Conservation (phyloP, 108 stramenopile genomes). For the Fragilaria crotonensis region DNA sequence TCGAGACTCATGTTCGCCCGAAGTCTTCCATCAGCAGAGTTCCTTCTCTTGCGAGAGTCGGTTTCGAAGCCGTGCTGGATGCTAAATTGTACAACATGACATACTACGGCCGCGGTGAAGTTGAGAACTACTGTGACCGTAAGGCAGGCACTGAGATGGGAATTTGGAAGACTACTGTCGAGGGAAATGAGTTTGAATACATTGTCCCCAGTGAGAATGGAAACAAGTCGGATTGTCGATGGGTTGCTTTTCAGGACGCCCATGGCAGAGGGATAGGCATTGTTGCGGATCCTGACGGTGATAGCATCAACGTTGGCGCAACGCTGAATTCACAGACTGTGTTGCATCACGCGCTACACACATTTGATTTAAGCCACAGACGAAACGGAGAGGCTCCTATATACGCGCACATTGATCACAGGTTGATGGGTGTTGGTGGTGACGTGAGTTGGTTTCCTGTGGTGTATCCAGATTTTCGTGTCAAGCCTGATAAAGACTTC, state of each 20-base stretch:
- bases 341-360: slow-evolving; percentile 38
- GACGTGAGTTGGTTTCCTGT: slow-evolving; percentile 49
- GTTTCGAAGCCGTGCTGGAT: slow-evolving; percentile 38
- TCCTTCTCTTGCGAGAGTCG: slow-evolving; percentile 56
- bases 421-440: slow-evolving; percentile 50
- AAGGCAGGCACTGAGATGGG: slow-evolving; percentile 30
- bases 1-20: neutral
- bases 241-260: slow-evolving; percentile 18
- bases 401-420: slow-evolving; percentile 40
- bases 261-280: slow-evolving; percentile 16
- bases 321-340: slow-evolving; percentile 26
- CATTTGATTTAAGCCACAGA: slow-evolving; percentile 26
- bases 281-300: slow-evolving; percentile 1
- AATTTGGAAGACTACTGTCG: slow-evolving; percentile 25
- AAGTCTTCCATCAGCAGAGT: slow-evolving; percentile 6
- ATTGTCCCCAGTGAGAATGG: slow-evolving; percentile 53
- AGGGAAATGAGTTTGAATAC: slow-evolving; percentile 35
- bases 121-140: slow-evolving; percentile 72
- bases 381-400: slow-evolving; percentile 26
- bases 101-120: slow-evolving; percentile 58
- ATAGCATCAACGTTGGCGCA: slow-evolving; percentile 24
- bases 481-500: slow-evolving; percentile 18
- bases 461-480: slow-evolving; percentile 36
- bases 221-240: slow-evolving; percentile 37
- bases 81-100: slow-evolving; percentile 21